Base-by-base conservation (phyloP, 2,329 filamentous ascomycete genomes). In the Clonostachys solani region DNA sequence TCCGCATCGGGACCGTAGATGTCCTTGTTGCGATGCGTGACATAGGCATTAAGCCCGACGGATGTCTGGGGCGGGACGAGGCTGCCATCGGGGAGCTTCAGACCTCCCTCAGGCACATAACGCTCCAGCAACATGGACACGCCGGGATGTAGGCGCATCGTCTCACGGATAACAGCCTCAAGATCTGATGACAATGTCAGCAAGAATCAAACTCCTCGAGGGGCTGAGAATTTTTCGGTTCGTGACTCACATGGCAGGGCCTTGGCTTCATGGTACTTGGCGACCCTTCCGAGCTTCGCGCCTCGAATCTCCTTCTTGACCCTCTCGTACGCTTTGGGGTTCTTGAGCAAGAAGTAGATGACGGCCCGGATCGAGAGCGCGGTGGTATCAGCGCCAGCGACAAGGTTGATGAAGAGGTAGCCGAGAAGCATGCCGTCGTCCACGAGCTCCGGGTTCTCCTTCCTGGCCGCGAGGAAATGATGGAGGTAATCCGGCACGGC, bases 131-230 rank as follows among this genome's bases (percentile, higher is more conserved):
- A 51, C 52, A 75, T 63, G 6, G 66, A 67, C 5, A 74, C 62
- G 4, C 65, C 66, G 0, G 74, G 72, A 47, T 77, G 69, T 5
- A 77, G 56, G 12, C 76, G 68, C 55, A 73, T 64, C 2, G 69
- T 64, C 56, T 81, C 77, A 23, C 69, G 70, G 17, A 78, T 61
- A 5, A 74, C 68, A 1, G 75, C 74, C 38, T 69, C 61, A 5
- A 76, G 58, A 50, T 71, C 43, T 43, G 17, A 15, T 12, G 13
- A 17, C 13, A 13, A 19, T 17, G 40, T 42, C 19, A 42, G 12
- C 13, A 42, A 3, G 12, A n/a, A 23, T 42, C 18, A 16, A 15
- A 42, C 15, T 10, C 8, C 19, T 15, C 8, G 19, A 42, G 13
- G 16, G 40, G 16, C 13, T 16, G 19, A 42, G 36, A n/a, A 5